Conservation (phyloP, 2,329 filamentous ascomycete genomes). For the Ceratocystis alfenasii region DNA sequence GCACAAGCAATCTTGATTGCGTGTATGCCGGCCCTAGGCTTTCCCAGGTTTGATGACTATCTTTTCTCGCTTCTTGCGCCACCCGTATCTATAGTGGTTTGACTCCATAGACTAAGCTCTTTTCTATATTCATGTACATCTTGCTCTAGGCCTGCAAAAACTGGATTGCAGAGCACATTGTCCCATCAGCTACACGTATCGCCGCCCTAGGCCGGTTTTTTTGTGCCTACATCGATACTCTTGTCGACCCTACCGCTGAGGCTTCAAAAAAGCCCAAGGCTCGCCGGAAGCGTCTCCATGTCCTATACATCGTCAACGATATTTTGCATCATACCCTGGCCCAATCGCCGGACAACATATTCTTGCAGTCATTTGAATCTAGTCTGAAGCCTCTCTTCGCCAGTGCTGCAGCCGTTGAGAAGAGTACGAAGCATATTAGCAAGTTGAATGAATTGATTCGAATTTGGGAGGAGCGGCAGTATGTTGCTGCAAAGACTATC, state of each 20-base stretch:
- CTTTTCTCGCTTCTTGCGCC: slow-evolving; percentile 22
- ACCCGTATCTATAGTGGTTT: neutral
- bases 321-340: slow-evolving; percentile 57
- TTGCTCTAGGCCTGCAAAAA: slow-evolving; percentile 64
- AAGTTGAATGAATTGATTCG: slow-evolving; percentile 54
- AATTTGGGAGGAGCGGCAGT: slow-evolving; percentile 57
- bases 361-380: slow-evolving; percentile 46
- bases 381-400: slow-evolving; percentile 51
- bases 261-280: slow-evolving; percentile 22
- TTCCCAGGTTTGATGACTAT: slow-evolving; percentile 23
- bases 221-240: slow-evolving; percentile 50
- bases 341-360: slow-evolving; percentile 36
- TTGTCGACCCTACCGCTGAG: slow-evolving; percentile 12
- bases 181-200: slow-evolving; percentile 53
- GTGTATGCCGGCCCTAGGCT: slow-evolving; percentile 1
- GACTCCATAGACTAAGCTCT: slow-evolving; percentile 30
- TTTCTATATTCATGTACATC: slow-evolving; percentile 26
- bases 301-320: slow-evolving; percentile 71
- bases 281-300: slow-evolving; percentile 56
- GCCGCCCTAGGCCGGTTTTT: slow-evolving; percentile 60
- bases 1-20: slow-evolving; percentile 15
- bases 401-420: slow-evolving; percentile 44
- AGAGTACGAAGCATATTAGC: slow-evolving; percentile 51
- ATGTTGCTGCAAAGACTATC: slow-evolving; percentile 45
- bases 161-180: slow-evolving; percentile 66